Conservation (phyloP, 2,329 filamentous ascomycete genomes). For the Erysiphe pulchra region DNA sequence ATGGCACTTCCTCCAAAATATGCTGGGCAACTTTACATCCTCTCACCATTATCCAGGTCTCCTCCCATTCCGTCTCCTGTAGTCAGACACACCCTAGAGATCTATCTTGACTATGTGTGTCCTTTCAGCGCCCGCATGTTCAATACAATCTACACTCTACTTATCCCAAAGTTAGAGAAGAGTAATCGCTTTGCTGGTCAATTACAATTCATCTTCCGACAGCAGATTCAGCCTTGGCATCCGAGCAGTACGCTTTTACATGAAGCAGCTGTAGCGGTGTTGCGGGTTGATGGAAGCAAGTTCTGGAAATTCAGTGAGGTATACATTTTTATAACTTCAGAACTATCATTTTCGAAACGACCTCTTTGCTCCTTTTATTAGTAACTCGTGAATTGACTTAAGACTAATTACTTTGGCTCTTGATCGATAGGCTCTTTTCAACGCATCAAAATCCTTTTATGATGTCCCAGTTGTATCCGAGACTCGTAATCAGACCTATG, state of each 20-base stretch:
- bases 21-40: conserved; percentile 38
- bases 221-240: conserved; percentile 89
- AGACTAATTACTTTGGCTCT: background rate
- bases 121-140: conserved; percentile 48
- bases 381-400: background rate
- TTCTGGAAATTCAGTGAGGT: conserved; percentile 54
- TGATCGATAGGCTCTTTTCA: conserved; percentile 19
- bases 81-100: conserved; percentile 31
- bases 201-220: conserved; percentile 60
- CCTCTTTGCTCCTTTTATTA: background rate
- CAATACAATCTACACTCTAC: conserved; percentile 41
- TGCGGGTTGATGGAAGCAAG: conserved; percentile 36
- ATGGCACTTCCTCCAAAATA: conserved; percentile 64
- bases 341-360: background rate
- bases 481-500: conserved; percentile 62
- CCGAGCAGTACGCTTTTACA: conserved; percentile 58
- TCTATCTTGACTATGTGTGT: conserved; percentile 77
- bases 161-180: conserved; percentile 36
- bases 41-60: conserved; percentile 4
- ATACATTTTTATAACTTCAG: background rate
- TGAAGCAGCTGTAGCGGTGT: conserved; percentile 64
- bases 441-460: conserved; percentile 52
- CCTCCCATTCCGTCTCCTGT: conserved; percentile 14
- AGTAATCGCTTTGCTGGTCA: conserved; percentile 24
- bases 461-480: conserved; percentile 68